Evolutionary conservation across 352 stramenopile genomes (phyloP), one percentile per base, ranked within the genome.

Genomic region (Phytophthora colocasiae): DNA sequence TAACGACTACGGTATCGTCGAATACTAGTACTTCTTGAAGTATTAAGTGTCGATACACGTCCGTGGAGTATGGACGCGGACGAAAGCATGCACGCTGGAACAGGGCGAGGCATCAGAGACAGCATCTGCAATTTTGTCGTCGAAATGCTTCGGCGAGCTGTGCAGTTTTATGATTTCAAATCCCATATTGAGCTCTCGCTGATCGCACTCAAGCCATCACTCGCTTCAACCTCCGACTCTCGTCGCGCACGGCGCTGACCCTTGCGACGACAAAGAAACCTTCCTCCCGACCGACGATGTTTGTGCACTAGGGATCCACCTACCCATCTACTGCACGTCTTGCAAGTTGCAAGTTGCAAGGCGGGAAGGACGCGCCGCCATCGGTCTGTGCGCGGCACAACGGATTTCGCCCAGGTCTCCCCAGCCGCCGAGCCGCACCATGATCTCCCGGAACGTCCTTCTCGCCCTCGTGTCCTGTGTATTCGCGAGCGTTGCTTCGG

Each of bases 391-490:
- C 22, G 43, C 34, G 19, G 51, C 61, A 69, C 61, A 63, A 69
- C 61, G 46, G 38, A 58, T 69, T 69, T 69, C 53, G 27, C 61
- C 53, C 58, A 40, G 43, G 43, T 58, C 27, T 14, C 50, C 44
- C 27, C 45, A 58, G 39, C 54, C 45, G 19, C 6, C 41, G 38
- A 32, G 19, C 31, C 17, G 32, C 49, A 52, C 17, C 1, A 69
- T 69, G 61, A 53, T 54, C 49, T 32, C 1, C 31, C 45, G 61
- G 52, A 64, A 22, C 45, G 14, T 62, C 36, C 38, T 68, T 43
- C 26, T 68, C 36, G 34, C 51, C 4, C 32, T 68, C 51, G 43
- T 57, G 32, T 61, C 41, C 31, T 55, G 50, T 43, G 51, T 26
- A 12, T 46, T 61, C 26, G 44, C 36, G 5, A 44, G 34, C 27